Conservation (phyloP, 129 eudicot genomes). For the Sambucus nigra region DNA sequence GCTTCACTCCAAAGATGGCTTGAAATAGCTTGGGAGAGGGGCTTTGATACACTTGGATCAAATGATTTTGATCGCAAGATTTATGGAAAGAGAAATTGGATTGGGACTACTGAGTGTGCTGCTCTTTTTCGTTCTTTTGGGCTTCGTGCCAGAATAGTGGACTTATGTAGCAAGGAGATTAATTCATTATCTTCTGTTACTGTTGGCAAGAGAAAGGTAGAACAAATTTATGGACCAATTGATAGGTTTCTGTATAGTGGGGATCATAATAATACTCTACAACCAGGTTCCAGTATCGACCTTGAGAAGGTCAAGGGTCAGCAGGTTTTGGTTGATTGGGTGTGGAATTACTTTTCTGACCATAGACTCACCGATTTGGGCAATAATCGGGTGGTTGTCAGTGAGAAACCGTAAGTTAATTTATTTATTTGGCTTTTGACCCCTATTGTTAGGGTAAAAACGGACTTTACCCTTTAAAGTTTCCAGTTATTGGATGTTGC, state of each 20-base stretch:
- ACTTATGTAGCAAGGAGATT: conserved; percentile 33
- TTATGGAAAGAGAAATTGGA: conserved; percentile 60
- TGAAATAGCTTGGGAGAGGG: conserved; percentile 79
- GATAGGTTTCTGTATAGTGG: conserved; percentile 46
- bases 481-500: not conserved
- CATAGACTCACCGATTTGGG: conserved; percentile 14
- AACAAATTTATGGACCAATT: conserved; percentile 70
- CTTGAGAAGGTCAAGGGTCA: conserved; percentile 28
- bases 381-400: conserved; percentile 37
- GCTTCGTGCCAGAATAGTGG: conserved; percentile 78
- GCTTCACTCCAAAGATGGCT: conserved; percentile 81
- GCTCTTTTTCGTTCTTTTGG: conserved; percentile 87
- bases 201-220: conserved; percentile 11
- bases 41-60: conserved; percentile 66
- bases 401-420: conserved; percentile 59
- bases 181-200: not conserved
- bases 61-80: conserved; percentile 40
- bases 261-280: conserved; percentile 8
- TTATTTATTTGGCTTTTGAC: too few relatives aligned
- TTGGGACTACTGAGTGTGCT: conserved; percentile 89
- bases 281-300: conserved; percentile 8
- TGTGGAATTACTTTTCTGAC: conserved; percentile 77
- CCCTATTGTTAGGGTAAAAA: too few relatives aligned
- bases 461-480: too few relatives aligned
- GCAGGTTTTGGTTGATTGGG: conserved; percentile 68